phyloP scores from a whole-genome alignment of 805 yeast genomes.

The Barnettozyma populi region DNA sequence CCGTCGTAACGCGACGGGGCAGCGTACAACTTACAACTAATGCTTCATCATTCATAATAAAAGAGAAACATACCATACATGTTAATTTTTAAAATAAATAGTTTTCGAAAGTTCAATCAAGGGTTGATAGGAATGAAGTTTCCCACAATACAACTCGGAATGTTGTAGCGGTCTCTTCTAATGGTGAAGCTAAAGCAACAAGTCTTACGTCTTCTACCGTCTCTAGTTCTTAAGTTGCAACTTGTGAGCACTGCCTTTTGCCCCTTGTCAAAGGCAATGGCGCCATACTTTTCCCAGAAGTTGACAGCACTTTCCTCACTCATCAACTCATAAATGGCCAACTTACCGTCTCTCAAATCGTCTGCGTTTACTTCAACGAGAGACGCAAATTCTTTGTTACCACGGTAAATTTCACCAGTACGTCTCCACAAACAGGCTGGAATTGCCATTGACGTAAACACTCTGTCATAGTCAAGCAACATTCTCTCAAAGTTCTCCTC shows the following conservation, averaged over 20 bases:
- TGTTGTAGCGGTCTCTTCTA: conserved; percentile 85
- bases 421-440: conserved; percentile 98
- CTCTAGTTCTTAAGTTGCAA: conserved; percentile 79
- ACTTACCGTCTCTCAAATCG: conserved; percentile 84
- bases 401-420: conserved; percentile 93
- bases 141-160: conserved; percentile 94
- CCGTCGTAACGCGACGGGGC: too few relatives aligned
- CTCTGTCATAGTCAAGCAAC: conserved; percentile 89
- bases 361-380: conserved; percentile 86
- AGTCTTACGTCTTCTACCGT: conserved; percentile 71
- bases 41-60: too few relatives aligned
- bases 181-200: conserved; percentile 95
- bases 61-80: background rate
- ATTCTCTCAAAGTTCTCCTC: conserved; percentile 93
- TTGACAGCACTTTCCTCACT: conserved; percentile 94
- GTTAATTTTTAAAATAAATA: background rate
- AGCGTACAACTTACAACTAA: too few relatives aligned
- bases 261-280: conserved; percentile 91
- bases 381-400: conserved; percentile 93
- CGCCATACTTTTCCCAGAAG: conserved; percentile 96
- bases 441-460: conserved; percentile 94
- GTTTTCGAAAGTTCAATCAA: conserved; percentile 12
- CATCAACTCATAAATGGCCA: conserved; percentile 91
- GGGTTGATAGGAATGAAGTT: conserved; percentile 78
- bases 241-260: conserved; percentile 93